Evolutionary conservation across 192 early-diverging fungal species (phyloP).

Genomic region (Hyaloraphidium curvatum): DNA sequence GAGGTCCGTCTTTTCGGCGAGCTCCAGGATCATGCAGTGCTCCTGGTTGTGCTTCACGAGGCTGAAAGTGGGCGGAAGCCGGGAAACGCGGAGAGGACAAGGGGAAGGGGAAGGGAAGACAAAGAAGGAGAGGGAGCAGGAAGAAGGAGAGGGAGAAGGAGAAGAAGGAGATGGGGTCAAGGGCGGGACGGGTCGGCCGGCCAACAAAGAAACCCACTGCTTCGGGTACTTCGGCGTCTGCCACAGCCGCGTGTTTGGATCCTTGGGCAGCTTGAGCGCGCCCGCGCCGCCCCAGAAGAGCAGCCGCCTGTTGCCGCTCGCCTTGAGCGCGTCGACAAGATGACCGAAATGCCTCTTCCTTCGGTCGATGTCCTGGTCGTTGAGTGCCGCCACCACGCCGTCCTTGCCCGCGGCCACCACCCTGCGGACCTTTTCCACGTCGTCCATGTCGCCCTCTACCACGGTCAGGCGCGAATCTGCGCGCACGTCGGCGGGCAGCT

Average conservation of each 20-base stretch:
- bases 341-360: background rate
- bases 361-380: background rate
- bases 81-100: too few species aligned
- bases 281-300: conserved; percentile 1
- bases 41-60: background rate
- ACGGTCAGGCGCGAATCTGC: background rate
- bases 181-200: too few species aligned
- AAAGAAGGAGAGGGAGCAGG: too few species aligned
- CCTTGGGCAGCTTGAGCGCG: background rate
- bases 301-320: background rate
- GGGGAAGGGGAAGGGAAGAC: too few species aligned
- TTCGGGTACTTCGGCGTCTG: background rate
- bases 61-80: too few species aligned
- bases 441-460: background rate
- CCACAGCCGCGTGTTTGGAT: background rate
- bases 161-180: too few species aligned
- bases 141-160: too few species aligned
- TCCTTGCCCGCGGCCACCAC: background rate
- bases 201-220: too few species aligned
- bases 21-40: background rate
- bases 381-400: background rate
- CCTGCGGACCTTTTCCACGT: background rate
- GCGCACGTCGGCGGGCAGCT: background rate
- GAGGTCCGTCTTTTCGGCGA: background rate
- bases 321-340: background rate